Percentiles rank a stretch among this genome's conserved stretches.
These are phyloP conservation scores for Juglanconis oblonga DNA, from an alignment of 2,329 filamentous ascomycete species.

Conservation along the genomic window DNA sequence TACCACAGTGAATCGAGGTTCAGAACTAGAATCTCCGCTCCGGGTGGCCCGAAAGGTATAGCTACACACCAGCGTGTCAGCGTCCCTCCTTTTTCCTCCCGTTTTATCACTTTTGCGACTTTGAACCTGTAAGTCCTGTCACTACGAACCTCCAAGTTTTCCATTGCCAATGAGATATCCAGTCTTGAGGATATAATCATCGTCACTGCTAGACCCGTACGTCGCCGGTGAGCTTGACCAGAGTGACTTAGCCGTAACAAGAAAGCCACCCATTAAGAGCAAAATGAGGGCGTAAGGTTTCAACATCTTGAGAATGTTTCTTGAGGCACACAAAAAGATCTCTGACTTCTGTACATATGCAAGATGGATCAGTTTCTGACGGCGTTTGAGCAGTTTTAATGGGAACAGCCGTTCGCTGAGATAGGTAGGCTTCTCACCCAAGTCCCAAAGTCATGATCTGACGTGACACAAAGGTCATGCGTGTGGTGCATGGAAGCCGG, in stretches of 20 bases:
- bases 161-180: slow-evolving; percentile 49
- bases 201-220: slow-evolving; percentile 1
- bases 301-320: background rate
- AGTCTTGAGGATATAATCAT: slow-evolving; percentile 27
- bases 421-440: too few relatives aligned
- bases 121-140: background rate
- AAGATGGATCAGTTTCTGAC: too few relatives aligned
- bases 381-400: too few relatives aligned
- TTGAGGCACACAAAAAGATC: too few relatives aligned
- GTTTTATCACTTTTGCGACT: too few relatives aligned
- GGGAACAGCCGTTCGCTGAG: too few relatives aligned
- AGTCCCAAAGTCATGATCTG: too few relatives aligned
- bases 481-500: too few relatives aligned
- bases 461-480: too few relatives aligned
- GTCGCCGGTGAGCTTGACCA: slow-evolving; percentile 15
- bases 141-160: slow-evolving; percentile 36
- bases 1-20: slow-evolving; percentile 51
- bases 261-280: background rate
- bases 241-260: background rate
- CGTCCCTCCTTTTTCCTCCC: too few relatives aligned
- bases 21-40: slow-evolving; percentile 39
- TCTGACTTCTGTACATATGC: too few relatives aligned
- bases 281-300: background rate
- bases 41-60: slow-evolving; percentile 41
- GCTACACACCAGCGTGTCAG: slow-evolving; percentile 22